Evolutionary conservation across 768 basidiomycete genomes (phyloP).

Genomic region (Rubroboletus pulcherrimus): DNA sequence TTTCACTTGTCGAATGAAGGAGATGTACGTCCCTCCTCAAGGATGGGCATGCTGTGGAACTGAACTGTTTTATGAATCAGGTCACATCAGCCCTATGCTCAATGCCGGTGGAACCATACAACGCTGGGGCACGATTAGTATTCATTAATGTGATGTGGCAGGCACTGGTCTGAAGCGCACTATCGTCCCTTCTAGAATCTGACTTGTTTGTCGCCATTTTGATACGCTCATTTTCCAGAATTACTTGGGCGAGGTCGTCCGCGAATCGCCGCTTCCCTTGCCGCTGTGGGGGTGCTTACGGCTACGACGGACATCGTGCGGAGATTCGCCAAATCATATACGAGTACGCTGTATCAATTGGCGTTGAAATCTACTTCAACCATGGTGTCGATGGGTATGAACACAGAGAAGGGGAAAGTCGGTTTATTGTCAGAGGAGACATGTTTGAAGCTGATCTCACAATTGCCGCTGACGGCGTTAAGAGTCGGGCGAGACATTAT

Average conservation of each 20-base stretch:
- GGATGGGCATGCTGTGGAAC: background rate
- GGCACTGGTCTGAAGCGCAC: conserved; percentile 7
- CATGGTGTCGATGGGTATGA: conserved; percentile 18
- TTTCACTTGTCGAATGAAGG: conserved; percentile 11
- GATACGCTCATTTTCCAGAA: conserved; percentile 15
- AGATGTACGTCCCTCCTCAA: conserved; percentile 6
- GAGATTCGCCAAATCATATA: conserved; percentile 22
- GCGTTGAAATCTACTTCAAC: conserved; percentile 18
- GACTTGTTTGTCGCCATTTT: conserved; percentile 16
- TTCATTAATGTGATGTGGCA: conserved; percentile 12
- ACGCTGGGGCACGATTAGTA: conserved; percentile 22
- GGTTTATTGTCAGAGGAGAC: conserved; percentile 14
- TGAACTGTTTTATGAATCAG: conserved; percentile 4
- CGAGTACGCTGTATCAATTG: conserved; percentile 18
- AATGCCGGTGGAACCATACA: conserved; percentile 24
- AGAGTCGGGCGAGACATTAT: conserved; percentile 11
- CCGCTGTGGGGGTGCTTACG: conserved; percentile 15
- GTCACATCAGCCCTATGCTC: conserved; percentile 14
- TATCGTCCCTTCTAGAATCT: conserved; percentile 22
- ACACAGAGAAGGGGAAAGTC: conserved; percentile 4
- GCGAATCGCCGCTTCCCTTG: conserved; percentile 14
- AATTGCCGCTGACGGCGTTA: conserved; percentile 26
- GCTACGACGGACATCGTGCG: conserved; percentile 28
- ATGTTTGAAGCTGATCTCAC: conserved; percentile 15
- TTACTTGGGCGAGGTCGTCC: conserved; percentile 19